Evolutionary conservation across 2,329 filamentous ascomycete genomes (phyloP).

Genomic region (Stagonosporopsis vannaccii): DNA sequence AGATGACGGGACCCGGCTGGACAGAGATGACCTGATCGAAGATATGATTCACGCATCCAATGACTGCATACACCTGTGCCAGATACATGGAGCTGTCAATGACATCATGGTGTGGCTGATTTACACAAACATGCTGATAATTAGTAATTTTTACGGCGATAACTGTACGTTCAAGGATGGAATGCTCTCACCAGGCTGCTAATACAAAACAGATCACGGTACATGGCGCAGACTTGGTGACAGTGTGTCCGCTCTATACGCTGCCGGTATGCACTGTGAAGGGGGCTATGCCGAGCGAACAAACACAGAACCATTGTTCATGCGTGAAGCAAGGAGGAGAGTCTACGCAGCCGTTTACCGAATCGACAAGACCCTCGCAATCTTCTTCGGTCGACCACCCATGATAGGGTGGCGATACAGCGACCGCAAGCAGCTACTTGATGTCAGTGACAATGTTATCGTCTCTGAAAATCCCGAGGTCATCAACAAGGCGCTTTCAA

Average conservation of each 20-base stretch:
- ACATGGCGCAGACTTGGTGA: conserved; percentile 46
- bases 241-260: conserved; percentile 37
- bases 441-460: conserved; percentile 40
- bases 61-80: conserved; percentile 46
- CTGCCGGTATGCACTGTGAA: conserved; percentile 47
- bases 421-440: conserved; percentile 41
- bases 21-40: conserved; percentile 43
- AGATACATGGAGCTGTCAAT: conserved; percentile 46
- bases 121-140: conserved; percentile 40
- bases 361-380: conserved; percentile 44
- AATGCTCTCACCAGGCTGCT: background rate
- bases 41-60: conserved; percentile 47
- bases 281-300: conserved; percentile 30
- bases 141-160: conserved; percentile 46
- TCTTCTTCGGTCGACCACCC: conserved; percentile 46
- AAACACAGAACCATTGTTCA: conserved; percentile 37
- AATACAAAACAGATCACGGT: conserved; percentile 38
- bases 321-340: conserved; percentile 41
- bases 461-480: conserved; percentile 33
- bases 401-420: conserved; percentile 46
- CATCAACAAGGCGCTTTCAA: conserved; percentile 36
- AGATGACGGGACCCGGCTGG: conserved; percentile 38
- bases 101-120: conserved; percentile 48
- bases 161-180: conserved; percentile 34
- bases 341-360: conserved; percentile 40